Percentiles rank a stretch among this genome's conserved stretches.
These are phyloP conservation scores for Sonneratia caseolaris DNA, from an alignment of 345 rosid species.

Conservation along the genomic window DNA sequence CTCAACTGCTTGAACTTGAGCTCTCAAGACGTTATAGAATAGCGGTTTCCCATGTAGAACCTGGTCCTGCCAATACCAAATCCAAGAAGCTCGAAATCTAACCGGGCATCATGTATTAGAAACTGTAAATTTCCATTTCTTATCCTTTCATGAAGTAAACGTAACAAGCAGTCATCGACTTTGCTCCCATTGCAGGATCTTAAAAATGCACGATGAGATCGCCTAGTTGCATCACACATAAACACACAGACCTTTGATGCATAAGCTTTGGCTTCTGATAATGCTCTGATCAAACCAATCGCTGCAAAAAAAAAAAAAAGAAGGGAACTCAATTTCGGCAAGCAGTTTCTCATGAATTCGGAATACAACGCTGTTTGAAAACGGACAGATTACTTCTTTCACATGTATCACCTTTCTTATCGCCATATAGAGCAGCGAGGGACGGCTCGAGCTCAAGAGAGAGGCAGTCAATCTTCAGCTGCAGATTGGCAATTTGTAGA, in stretches of 20 bases:
- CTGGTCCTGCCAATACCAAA: constrained; percentile 1
- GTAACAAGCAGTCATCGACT: background rate
- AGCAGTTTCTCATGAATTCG: background rate
- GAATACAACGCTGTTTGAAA: background rate
- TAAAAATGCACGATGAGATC: background rate
- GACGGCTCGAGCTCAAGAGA: background rate
- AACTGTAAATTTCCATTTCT: background rate
- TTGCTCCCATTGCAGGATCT: background rate
- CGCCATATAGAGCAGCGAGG: background rate
- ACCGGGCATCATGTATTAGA: background rate
- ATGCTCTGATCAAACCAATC: constrained; percentile 2
- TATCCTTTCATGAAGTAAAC: background rate
- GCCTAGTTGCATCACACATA: too few relatives aligned
- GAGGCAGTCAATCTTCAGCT: background rate
- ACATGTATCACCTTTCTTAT: background rate
- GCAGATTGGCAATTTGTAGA: background rate
- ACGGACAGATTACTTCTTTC: background rate
- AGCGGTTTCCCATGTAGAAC: background rate
- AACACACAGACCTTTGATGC: background rate
- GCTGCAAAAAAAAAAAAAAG: background rate
- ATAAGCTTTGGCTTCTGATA: constrained; percentile 6
- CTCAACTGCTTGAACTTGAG: background rate
- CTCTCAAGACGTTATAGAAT: background rate
- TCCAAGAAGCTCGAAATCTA: background rate
- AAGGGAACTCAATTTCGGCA: background rate